Conservation (phyloP, 106 monocot genomes). For the Dioscorea dumetorum region DNA sequence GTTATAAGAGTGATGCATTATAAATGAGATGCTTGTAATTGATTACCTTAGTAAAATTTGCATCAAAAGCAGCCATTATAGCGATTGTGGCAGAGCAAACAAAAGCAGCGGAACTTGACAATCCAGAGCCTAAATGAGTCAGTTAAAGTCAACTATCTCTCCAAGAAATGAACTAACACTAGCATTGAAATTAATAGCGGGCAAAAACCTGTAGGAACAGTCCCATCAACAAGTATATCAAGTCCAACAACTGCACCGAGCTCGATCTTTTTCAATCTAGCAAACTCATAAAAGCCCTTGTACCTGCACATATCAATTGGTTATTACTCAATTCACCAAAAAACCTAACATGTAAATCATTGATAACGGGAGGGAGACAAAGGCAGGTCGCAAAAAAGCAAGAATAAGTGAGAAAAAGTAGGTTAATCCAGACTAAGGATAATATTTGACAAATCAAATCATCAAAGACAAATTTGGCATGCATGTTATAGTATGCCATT, state of each 20-base stretch:
- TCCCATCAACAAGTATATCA: conserved; percentile 94
- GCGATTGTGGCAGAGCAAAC: conserved; percentile 96
- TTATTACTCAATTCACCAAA: not conserved
- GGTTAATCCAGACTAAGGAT: too few species aligned
- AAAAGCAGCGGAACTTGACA: conserved; percentile 98
- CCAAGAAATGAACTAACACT: not conserved
- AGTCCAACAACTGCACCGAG: conserved; percentile 67
- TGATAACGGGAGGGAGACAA: not conserved
- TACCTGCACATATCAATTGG: conserved; percentile 42
- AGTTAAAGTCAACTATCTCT: conserved; percentile 3
- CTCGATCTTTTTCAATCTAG: conserved; percentile 52
- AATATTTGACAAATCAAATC: too few species aligned
- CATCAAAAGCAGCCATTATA: conserved; percentile 75
- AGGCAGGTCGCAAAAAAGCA: not conserved
- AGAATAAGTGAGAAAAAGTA: too few species aligned
- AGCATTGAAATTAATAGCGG: not conserved
- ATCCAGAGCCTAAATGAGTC: conserved; percentile 71
- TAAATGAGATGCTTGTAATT: not conserved
- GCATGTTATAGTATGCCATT: too few species aligned
- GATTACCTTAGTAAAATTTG: conserved; percentile 64
- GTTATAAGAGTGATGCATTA: too few species aligned
- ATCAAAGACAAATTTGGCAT: too few species aligned
- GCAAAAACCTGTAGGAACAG: conserved; percentile 84
- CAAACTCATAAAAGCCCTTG: conserved; percentile 90
- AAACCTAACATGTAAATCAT: not conserved